Conservation (phyloP, 768 basidiomycete genomes). For the Mycena kentingensis region DNA sequence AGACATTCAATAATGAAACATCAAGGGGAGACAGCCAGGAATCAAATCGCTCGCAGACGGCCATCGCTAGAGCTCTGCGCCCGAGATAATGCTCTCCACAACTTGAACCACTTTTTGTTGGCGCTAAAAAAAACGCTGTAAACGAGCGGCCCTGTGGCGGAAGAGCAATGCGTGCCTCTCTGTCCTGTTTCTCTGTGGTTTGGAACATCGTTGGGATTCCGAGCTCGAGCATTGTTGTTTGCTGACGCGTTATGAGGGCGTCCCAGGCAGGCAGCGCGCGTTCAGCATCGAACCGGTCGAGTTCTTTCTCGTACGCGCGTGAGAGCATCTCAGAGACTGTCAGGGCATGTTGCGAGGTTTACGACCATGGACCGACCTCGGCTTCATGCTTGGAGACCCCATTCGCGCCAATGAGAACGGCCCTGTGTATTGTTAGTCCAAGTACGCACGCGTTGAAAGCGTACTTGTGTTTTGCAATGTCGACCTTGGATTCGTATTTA, state of each 20-base stretch:
- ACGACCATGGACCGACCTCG: slow-evolving; percentile 43
- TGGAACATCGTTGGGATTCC: slow-evolving; percentile 74
- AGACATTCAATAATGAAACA: neutral
- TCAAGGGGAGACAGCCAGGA: too few species aligned
- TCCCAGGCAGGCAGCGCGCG: slow-evolving; percentile 77
- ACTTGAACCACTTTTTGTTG: slow-evolving; percentile 75
- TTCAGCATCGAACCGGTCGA: slow-evolving; percentile 69
- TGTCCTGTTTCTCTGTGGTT: slow-evolving; percentile 47
- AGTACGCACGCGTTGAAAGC: slow-evolving; percentile 21
- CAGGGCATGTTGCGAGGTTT: neutral
- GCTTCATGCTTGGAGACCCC: slow-evolving; percentile 70
- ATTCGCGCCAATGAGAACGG: slow-evolving; percentile 58
- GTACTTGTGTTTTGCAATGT: slow-evolving; percentile 67
- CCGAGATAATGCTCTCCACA: slow-evolving; percentile 53
- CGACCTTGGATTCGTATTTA: slow-evolving; percentile 73
- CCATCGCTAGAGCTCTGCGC: slow-evolving; percentile 1
- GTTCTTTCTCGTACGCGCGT: slow-evolving; percentile 62
- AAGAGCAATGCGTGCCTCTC: slow-evolving; percentile 50
- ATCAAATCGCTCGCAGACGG: too few species aligned
- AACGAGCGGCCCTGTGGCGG: neutral
- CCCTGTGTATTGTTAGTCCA: slow-evolving; percentile 43
- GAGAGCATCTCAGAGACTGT: slow-evolving; percentile 56
- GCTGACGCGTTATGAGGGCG: slow-evolving; percentile 69
- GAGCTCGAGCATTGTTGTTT: slow-evolving; percentile 58
- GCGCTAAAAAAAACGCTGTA: slow-evolving; percentile 41